phyloP scores from a whole-genome alignment of 2,329 filamentous ascomycete genomes.

The Monosporascus ibericus region DNA sequence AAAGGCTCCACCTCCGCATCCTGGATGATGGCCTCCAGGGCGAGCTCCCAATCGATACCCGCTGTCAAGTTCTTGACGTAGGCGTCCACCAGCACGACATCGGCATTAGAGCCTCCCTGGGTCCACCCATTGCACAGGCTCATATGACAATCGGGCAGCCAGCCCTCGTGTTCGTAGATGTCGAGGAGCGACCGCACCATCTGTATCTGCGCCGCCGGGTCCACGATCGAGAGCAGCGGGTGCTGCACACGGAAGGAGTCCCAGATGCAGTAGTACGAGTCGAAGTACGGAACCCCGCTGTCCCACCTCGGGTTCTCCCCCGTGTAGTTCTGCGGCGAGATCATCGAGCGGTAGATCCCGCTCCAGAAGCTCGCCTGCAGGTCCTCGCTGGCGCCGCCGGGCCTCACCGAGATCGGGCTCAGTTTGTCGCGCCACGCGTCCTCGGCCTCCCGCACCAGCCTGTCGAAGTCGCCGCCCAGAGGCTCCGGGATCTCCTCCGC shows the following conservation, averaged over 20 bases:
- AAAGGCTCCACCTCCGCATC: constrained; percentile 56
- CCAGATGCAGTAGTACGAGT: constrained; percentile 54
- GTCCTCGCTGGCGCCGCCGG: constrained; percentile 40
- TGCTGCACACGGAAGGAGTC: constrained; percentile 58
- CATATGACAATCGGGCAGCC: constrained; percentile 65
- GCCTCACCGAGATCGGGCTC: constrained; percentile 43
- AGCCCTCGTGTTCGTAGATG: constrained; percentile 59
- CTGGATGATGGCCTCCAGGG: constrained; percentile 58
- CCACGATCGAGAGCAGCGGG: constrained; percentile 57
- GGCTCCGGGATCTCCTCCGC: constrained; percentile 56
- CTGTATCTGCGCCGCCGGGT: constrained; percentile 51
- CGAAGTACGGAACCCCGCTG: constrained; percentile 57
- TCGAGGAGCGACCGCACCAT: constrained; percentile 61
- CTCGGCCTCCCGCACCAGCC: constrained; percentile 41
- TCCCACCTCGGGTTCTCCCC: constrained; percentile 59
- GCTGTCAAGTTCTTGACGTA: constrained; percentile 53
- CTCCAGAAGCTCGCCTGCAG: constrained; percentile 57
- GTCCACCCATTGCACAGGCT: constrained; percentile 60
- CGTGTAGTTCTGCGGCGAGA: constrained; percentile 61
- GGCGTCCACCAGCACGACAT: constrained; percentile 56
- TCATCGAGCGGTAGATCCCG: constrained; percentile 54
- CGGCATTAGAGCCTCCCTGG: constrained; percentile 62
- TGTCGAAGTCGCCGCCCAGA: constrained; percentile 48
- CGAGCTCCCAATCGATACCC: constrained; percentile 53
- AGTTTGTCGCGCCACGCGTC: constrained; percentile 53